Evolutionary conservation across 345 rosid genomes (phyloP).

Genomic region (Euphorbia pulcherrima): DNA sequence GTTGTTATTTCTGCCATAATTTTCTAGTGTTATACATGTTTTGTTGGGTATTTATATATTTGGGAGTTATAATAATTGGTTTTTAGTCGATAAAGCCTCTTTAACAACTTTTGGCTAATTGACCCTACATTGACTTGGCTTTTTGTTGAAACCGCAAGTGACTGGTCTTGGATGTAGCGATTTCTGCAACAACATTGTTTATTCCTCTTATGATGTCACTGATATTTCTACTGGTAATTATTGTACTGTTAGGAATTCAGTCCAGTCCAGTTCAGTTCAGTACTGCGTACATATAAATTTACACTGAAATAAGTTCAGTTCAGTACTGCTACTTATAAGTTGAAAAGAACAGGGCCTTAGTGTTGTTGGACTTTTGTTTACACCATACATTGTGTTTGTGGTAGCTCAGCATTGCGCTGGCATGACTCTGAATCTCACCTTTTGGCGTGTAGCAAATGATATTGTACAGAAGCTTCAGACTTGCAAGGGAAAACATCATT

Average conservation of each 20-base stretch:
- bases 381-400: conserved; percentile 59
- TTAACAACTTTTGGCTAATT: neutral
- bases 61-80: conserved; percentile 11
- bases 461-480: conserved; percentile 23
- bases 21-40: conserved; percentile 3
- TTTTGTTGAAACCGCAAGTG: conserved; percentile 20
- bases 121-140: conserved; percentile 11
- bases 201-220: conserved; percentile 30
- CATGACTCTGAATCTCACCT: conserved; percentile 49
- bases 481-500: conserved; percentile 14
- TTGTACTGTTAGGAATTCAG: conserved; percentile 73
- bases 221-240: conserved; percentile 43
- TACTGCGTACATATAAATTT: too few species aligned
- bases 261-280: too few species aligned
- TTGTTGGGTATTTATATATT: conserved; percentile 17
- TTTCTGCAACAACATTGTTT: conserved; percentile 24
- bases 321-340: too few species aligned
- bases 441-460: conserved; percentile 32
- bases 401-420: conserved; percentile 48
- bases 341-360: too few species aligned
- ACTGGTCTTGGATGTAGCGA: conserved; percentile 20
- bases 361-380: conserved; percentile 46
- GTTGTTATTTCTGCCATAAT: conserved; percentile 9
- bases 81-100: conserved; percentile 1
- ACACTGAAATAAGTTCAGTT: too few species aligned